These are phyloP conservation scores for Spathaspora passalidarum DNA, from an alignment of 805 yeast genomes.

Conservation along the genomic window DNA sequence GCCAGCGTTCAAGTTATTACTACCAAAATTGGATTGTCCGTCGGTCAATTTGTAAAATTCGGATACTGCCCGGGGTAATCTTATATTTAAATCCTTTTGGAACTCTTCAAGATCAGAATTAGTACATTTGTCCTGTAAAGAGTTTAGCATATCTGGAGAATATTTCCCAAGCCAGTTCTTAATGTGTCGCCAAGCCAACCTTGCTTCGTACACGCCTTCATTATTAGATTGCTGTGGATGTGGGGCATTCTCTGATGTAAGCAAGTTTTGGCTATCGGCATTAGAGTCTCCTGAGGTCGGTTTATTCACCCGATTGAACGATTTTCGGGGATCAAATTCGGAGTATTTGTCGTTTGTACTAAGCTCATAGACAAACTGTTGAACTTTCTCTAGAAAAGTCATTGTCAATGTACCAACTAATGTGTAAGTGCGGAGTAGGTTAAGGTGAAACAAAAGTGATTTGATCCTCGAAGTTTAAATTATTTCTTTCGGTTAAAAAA, in stretches of 20 bases:
- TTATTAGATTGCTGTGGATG: slow-evolving; percentile 22
- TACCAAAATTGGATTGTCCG: slow-evolving; percentile 74
- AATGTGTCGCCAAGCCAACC: slow-evolving; percentile 85
- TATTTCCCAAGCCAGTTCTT: slow-evolving; percentile 78
- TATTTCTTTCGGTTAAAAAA: not conserved
- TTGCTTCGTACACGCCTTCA: slow-evolving; percentile 72
- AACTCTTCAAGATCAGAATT: slow-evolving; percentile 75
- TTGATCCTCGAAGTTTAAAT: too few species aligned
- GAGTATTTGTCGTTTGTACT: slow-evolving; percentile 70
- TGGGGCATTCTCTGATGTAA: slow-evolving; percentile 25
- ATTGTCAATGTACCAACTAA: slow-evolving; percentile 6
- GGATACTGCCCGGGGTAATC: slow-evolving; percentile 76
- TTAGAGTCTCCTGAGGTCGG: slow-evolving; percentile 32
- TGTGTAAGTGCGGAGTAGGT: not conserved
- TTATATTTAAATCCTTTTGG: slow-evolving; percentile 74
- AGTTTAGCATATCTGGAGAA: slow-evolving; percentile 77
- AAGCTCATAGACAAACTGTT: slow-evolving; percentile 59
- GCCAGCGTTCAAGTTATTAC: slow-evolving; percentile 60
- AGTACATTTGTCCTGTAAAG: slow-evolving; percentile 77
- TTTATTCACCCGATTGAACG: slow-evolving; percentile 40
- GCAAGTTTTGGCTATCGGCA: slow-evolving; percentile 15
- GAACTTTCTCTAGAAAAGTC: slow-evolving; percentile 38
- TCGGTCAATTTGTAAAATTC: slow-evolving; percentile 82
- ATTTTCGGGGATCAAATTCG: slow-evolving; percentile 53
- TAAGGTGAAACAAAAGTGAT: not conserved